phyloP scores from a whole-genome alignment of 345 rosid species.

The Erysimum cheiranthoides region DNA sequence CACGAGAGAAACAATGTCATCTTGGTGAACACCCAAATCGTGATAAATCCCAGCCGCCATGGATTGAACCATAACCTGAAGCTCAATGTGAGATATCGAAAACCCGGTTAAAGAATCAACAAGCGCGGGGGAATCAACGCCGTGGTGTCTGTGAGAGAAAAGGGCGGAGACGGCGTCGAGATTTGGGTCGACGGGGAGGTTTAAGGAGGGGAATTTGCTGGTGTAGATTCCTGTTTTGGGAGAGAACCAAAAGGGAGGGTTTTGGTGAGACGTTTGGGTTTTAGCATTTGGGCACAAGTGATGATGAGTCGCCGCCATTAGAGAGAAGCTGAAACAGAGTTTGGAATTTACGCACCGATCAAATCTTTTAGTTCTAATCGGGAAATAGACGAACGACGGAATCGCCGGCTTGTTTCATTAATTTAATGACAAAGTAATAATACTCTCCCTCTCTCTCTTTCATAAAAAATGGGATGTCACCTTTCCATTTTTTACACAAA shows the following conservation, averaged over 20 bases:
- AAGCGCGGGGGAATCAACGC: slow-evolving; percentile 49
- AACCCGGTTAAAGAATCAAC: slow-evolving; percentile 63
- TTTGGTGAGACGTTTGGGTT: slow-evolving; percentile 34
- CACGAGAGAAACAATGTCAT: slow-evolving; percentile 71
- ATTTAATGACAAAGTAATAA: too few relatives aligned
- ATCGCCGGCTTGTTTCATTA: neutral
- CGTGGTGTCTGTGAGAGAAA: slow-evolving; percentile 61
- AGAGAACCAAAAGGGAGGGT: slow-evolving; percentile 42
- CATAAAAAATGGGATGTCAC: too few relatives aligned
- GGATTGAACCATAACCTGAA: slow-evolving; percentile 55
- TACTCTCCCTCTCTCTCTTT: too few relatives aligned
- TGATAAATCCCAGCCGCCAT: slow-evolving; percentile 63
- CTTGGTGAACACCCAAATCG: slow-evolving; percentile 55
- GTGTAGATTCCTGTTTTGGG: slow-evolving; percentile 58
- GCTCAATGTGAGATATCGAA: slow-evolving; percentile 62
- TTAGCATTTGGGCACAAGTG: slow-evolving; percentile 30
- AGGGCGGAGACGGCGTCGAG: slow-evolving; percentile 69
- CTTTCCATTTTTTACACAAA: too few relatives aligned
- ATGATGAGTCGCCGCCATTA: slow-evolving; percentile 37
- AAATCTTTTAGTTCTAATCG: neutral
- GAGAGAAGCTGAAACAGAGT: neutral
- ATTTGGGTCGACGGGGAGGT: slow-evolving; percentile 60
- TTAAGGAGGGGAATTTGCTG: slow-evolving; percentile 55
- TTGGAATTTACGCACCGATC: neutral
- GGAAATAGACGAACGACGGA: neutral